These are phyloP conservation scores for Didymellaceae sp. DNA, from an alignment of 2,329 filamentous ascomycete genomes.

Conservation along the genomic window DNA sequence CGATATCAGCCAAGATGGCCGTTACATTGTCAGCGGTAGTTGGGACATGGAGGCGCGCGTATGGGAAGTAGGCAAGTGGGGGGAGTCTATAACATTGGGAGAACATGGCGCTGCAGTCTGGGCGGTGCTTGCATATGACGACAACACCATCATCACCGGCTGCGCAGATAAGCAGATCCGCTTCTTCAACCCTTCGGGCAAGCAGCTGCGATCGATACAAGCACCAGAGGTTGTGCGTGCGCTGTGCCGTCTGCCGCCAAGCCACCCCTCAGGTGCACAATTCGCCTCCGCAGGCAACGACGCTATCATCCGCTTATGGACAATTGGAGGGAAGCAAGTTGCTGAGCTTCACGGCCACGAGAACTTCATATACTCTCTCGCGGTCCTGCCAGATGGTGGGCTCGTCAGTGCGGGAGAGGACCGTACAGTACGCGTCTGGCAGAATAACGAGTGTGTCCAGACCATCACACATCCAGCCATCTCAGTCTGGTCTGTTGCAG, in stretches of 20 bases:
- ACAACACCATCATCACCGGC: slow-evolving; percentile 75
- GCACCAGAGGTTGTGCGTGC: slow-evolving; percentile 84
- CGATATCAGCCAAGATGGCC: slow-evolving; percentile 75
- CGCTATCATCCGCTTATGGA: slow-evolving; percentile 86
- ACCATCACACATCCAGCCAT: slow-evolving; percentile 97
- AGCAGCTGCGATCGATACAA: slow-evolving; percentile 68
- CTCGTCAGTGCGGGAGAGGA: slow-evolving; percentile 93
- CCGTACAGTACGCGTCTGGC: slow-evolving; percentile 91
- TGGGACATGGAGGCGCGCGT: slow-evolving; percentile 91
- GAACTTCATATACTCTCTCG: slow-evolving; percentile 90
- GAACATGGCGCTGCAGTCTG: slow-evolving; percentile 86
- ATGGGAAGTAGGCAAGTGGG: slow-evolving; percentile 88
- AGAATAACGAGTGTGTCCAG: slow-evolving; percentile 80
- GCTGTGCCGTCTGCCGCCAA: slow-evolving; percentile 78
- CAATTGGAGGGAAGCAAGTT: slow-evolving; percentile 75
- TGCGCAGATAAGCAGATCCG: slow-evolving; percentile 91
- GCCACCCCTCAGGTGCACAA: slow-evolving; percentile 82
- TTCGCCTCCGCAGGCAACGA: slow-evolving; percentile 96
- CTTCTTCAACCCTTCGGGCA: slow-evolving; percentile 73
- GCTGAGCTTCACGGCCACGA: slow-evolving; percentile 86
- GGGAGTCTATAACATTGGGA: slow-evolving; percentile 71
- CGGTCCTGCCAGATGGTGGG: slow-evolving; percentile 79
- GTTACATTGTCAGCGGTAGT: slow-evolving; percentile 84
- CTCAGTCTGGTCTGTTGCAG: slow-evolving; percentile 93
- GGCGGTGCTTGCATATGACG: slow-evolving; percentile 86